A percentile compares a stretch with the other conserved stretches of the same genome.
phyloP scores from a whole-genome alignment of 129 eudicot genomes.

The Flaveria bidentis region DNA sequence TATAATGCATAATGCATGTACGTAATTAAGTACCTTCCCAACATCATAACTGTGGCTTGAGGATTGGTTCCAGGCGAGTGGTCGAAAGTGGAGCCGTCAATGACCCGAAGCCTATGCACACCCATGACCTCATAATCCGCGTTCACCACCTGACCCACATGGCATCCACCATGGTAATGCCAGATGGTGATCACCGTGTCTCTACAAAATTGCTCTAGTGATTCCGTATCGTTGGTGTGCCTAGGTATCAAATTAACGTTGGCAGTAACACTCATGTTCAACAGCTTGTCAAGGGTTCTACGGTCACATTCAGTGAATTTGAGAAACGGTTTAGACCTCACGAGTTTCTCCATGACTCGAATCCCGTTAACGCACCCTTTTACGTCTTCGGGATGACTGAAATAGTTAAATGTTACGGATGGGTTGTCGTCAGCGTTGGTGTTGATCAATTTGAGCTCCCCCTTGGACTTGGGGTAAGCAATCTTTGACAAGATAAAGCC shows the following conservation, averaged over 20 bases:
- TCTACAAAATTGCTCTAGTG: slow-evolving; percentile 38
- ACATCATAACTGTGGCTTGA: slow-evolving; percentile 47
- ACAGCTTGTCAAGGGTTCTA: slow-evolving; percentile 45
- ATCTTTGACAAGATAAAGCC: slow-evolving; percentile 89
- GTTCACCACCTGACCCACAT: slow-evolving; percentile 38
- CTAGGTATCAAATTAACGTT: slow-evolving; percentile 77
- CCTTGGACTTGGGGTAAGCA: slow-evolving; percentile 68
- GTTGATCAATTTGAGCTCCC: slow-evolving; percentile 61
- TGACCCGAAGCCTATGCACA: slow-evolving; percentile 39
- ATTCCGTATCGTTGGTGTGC: slow-evolving; percentile 64
- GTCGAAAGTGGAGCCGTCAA: slow-evolving; percentile 37
- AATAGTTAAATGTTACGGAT: slow-evolving; percentile 78
- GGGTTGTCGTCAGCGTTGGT: slow-evolving; percentile 78
- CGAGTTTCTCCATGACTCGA: slow-evolving; percentile 57
- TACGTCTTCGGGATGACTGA: slow-evolving; percentile 63
- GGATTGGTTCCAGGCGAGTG: slow-evolving; percentile 44
- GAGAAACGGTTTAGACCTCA: slow-evolving; percentile 52
- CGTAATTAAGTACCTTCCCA: slow-evolving; percentile 35
- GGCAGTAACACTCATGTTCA: slow-evolving; percentile 78
- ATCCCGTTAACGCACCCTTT: slow-evolving; percentile 69
- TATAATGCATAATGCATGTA: too few species aligned
- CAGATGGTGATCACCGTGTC: slow-evolving; percentile 42
- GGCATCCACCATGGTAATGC: slow-evolving; percentile 48
- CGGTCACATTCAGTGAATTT: slow-evolving; percentile 44
- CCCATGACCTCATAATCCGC: slow-evolving; percentile 32